A percentile compares a stretch with the other conserved stretches of the same genome.
Evolutionary conservation across 352 stramenopile genomes (phyloP).

Genomic region (Phytopythium montanum): DNA sequence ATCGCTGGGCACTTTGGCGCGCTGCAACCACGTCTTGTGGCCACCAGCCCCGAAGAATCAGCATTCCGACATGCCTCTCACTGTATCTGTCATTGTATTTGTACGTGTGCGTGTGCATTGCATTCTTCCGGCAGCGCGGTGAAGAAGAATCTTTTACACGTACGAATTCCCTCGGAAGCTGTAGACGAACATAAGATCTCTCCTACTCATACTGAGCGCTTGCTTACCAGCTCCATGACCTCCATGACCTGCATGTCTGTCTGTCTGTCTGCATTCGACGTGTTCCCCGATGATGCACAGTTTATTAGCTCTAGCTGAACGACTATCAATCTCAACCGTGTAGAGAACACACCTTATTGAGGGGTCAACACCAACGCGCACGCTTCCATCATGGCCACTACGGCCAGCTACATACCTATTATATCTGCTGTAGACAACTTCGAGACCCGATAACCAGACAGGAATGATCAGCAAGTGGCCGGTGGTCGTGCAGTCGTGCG

Average conservation of each 20-base stretch:
- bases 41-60: conserved; percentile 66
- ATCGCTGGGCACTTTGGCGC: conserved; percentile 73
- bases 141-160: conserved; percentile 20
- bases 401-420: no score
- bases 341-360: conserved; percentile 9
- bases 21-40: conserved; percentile 50
- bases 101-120: conserved; percentile 2
- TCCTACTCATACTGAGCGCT: conserved; percentile 74
- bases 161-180: conserved; percentile 9
- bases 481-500: background rate
- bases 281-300: conserved; percentile 67
- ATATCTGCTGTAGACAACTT: no score
- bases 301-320: conserved; percentile 91
- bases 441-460: no score
- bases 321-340: conserved; percentile 12
- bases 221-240: background rate
- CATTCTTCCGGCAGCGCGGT: conserved; percentile 27
- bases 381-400: background rate
- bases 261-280: background rate
- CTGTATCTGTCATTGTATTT: background rate
- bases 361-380: background rate
- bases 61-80: conserved; percentile 63
- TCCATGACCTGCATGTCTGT: background rate
- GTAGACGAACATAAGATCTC: conserved; percentile 47
- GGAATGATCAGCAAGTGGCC: background rate